Conservation (phyloP, 768 basidiomycete species). For the Rhizopogon vesiculosus region DNA sequence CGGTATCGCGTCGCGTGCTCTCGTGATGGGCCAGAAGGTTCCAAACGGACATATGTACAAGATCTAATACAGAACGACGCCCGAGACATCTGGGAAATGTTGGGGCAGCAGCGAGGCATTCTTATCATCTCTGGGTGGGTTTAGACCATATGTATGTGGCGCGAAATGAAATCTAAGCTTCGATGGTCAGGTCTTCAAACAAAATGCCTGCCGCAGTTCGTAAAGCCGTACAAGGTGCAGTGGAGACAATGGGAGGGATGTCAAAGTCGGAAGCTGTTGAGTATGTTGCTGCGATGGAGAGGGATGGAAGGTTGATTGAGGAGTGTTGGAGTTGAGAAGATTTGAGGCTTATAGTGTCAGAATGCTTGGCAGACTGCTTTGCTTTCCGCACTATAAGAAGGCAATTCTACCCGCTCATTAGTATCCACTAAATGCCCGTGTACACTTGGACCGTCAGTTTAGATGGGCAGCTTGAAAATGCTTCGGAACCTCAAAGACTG, state of each 20-base stretch:
- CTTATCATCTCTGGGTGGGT: slow-evolving; percentile 90
- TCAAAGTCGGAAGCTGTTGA: slow-evolving; percentile 42
- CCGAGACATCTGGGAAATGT: slow-evolving; percentile 57
- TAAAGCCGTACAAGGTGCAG: slow-evolving; percentile 55
- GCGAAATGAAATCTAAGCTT: not conserved
- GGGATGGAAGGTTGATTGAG: slow-evolving; percentile 65
- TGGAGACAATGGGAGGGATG: slow-evolving; percentile 44
- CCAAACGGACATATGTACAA: slow-evolving; percentile 81
- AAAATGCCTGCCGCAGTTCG: slow-evolving; percentile 93
- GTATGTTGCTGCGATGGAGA: slow-evolving; percentile 52
- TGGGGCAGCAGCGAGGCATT: slow-evolving; percentile 53
- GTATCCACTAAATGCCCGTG: no score
- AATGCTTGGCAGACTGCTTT: not conserved
- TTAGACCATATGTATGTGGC: not conserved
- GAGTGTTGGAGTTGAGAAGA: slow-evolving; percentile 73
- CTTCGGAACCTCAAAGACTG: slow-evolving; percentile 16
- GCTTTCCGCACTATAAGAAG: not conserved
- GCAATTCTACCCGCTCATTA: no score
- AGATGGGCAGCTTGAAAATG: slow-evolving; percentile 30
- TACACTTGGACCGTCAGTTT: slow-evolving; percentile 8
- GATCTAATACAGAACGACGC: slow-evolving; percentile 73
- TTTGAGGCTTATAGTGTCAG: not conserved
- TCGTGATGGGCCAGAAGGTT: slow-evolving; percentile 68
- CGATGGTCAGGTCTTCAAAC: slow-evolving; percentile 71
- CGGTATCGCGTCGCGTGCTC: slow-evolving; percentile 72